Base-by-base conservation (phyloP, 495 filamentous ascomycete genomes). In the Niebla homalea region DNA sequence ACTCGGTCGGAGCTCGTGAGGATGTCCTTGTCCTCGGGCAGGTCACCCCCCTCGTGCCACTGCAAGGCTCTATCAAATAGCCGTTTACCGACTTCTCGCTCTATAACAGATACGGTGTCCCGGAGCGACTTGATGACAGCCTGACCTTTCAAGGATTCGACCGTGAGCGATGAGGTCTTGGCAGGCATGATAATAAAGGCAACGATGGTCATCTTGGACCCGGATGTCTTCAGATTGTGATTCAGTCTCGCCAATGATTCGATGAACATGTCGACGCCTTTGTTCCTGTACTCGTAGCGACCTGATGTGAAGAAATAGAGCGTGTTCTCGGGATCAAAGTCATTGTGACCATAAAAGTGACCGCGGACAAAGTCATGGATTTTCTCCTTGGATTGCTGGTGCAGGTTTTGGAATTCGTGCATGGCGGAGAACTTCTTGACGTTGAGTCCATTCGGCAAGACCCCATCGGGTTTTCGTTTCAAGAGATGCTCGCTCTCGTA, bases 111-210 rank as follows among this genome's bases (percentile, higher is more conserved):
- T 47, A 96, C 81, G 0, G 90, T 94, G 55, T 98, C 92, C 25
- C 86, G 78, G 41, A 98, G 75, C 7, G 89, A 94, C 66, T 98
- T 98, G 65, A 98, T 88, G 14, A 94, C 88, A 1, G 92, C 92
- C 63, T 98, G 92, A 46, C 92, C 92, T 66, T 94, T 95, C 48
- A 98, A 74, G 6, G 92, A 84, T 68, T 98, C 92, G 14, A 98
- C 92, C 0, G 93, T 94, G 46, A 98, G 70, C 0, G 92, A 96
- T 7, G 87, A 81, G n/a, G 92, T 96, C 65, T 97, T 88, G 3
- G 92, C 92, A 4, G 93, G 93, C 89, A 97, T 94, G 63, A 98
- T 96, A 60, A 98, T 85, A 62, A 98, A 98, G 15, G 92, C 89
- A n/a, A 98, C 93, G 19, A 98, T 84, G 1, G 92, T 98, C 59